Conservation (phyloP, 306 rosid species). For the Boehmeria nivea region DNA sequence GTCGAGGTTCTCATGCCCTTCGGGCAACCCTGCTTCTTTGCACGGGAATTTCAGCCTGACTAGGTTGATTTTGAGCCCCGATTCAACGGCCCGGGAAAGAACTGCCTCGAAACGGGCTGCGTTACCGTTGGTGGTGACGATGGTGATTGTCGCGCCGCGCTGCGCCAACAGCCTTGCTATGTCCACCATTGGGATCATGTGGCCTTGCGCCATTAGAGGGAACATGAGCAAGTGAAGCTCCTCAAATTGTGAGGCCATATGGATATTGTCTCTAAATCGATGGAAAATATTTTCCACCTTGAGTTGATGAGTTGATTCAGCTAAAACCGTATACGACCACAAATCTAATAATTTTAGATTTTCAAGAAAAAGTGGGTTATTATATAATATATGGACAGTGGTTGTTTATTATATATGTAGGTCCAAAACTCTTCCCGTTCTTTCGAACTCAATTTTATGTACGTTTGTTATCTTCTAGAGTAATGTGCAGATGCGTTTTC, state of each 20-base stretch:
- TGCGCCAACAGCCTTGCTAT: conserved; percentile 26
- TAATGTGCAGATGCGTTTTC: too few relatives aligned
- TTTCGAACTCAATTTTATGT: too few relatives aligned
- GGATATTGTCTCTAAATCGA: too few relatives aligned
- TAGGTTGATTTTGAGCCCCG: conserved; percentile 5
- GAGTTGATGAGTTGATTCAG: too few relatives aligned
- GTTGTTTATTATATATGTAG: too few relatives aligned
- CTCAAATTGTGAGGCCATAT: not conserved
- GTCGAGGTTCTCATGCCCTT: conserved; percentile 57
- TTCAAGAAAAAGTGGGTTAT: too few relatives aligned
- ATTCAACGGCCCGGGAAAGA: conserved; percentile 15
- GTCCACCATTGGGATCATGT: conserved; percentile 41
- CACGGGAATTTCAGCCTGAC: conserved; percentile 17
- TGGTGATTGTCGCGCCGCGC: conserved; percentile 18
- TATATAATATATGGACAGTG: too few relatives aligned
- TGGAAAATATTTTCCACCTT: too few relatives aligned
- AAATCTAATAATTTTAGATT: too few relatives aligned
- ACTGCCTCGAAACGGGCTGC: conserved; percentile 21
- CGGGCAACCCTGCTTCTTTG: conserved; percentile 39
- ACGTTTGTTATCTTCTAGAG: too few relatives aligned
- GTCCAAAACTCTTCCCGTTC: too few relatives aligned
- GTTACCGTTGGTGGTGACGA: conserved; percentile 31
- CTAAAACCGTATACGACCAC: too few relatives aligned
- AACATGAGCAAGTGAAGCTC: conserved; percentile 22
- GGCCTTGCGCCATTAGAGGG: conserved; percentile 41